Evolutionary conservation across 2,329 filamentous ascomycete species (phyloP).

Genomic region (Neoascochyta sp.): DNA sequence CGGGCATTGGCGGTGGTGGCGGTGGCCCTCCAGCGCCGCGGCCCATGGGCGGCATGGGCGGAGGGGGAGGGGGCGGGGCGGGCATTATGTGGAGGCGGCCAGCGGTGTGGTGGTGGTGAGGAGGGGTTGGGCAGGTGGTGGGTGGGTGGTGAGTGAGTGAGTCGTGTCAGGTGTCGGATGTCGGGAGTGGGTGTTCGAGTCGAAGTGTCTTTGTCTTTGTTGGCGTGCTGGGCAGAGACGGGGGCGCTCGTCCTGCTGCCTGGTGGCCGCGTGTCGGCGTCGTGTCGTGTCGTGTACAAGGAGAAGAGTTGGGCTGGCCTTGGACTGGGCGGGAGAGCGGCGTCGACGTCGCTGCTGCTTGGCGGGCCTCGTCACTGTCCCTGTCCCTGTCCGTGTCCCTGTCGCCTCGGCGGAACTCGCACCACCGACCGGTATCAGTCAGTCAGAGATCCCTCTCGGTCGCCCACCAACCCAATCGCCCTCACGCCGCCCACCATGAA

Average conservation of each 20-base stretch:
- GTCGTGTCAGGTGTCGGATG: too few relatives aligned
- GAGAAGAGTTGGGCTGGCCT: neutral
- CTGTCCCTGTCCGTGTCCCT: too few relatives aligned
- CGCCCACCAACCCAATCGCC: too few relatives aligned
- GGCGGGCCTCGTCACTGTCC: too few relatives aligned
- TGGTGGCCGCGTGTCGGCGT: conserved; percentile 13
- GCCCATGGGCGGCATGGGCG: conserved; percentile 39
- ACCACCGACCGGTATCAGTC: too few relatives aligned
- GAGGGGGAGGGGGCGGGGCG: conserved; percentile 36
- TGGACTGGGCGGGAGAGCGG: too few relatives aligned
- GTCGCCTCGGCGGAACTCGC: too few relatives aligned
- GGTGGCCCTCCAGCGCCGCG: conserved; percentile 37
- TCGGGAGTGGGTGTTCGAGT: neutral
- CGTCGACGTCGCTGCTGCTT: too few relatives aligned
- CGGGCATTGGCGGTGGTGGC: conserved; percentile 37
- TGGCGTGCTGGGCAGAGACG: too few relatives aligned
- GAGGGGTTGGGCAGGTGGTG: too few relatives aligned
- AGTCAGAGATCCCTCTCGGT: too few relatives aligned
- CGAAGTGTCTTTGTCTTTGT: neutral
- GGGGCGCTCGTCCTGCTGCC: conserved; percentile 17
- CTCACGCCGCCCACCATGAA: conserved; percentile 23
- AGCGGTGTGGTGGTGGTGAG: neutral
- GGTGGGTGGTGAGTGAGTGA: too few relatives aligned
- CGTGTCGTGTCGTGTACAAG: neutral
- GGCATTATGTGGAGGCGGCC: conserved; percentile 28